Percentiles rank a stretch among this genome's conserved stretches.
phyloP scores from a whole-genome alignment of 2,329 filamentous ascomycete genomes.

The Talaromyces sp. region DNA sequence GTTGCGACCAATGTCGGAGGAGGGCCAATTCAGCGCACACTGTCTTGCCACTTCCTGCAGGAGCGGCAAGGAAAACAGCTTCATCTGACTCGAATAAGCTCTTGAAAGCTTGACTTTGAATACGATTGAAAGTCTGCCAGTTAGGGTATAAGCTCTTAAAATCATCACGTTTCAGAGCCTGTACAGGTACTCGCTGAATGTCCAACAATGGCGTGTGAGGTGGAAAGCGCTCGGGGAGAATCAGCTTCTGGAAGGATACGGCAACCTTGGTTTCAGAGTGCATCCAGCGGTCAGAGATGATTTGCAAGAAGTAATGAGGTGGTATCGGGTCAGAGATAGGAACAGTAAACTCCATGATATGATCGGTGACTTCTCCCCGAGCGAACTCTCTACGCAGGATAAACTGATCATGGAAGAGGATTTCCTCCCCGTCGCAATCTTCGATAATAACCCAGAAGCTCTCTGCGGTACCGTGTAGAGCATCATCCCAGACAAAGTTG shows the following conservation, averaged over 20 bases:
- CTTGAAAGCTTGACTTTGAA: conserved; percentile 97
- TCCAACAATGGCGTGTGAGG: conserved; percentile 89
- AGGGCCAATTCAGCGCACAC: conserved; percentile 94
- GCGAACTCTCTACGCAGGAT: conserved; percentile 87
- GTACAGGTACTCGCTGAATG: conserved; percentile 83
- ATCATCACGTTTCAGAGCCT: conserved; percentile 81
- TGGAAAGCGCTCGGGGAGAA: conserved; percentile 92
- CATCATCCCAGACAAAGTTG: conserved; percentile 93
- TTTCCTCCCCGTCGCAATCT: conserved; percentile 94
- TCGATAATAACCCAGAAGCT: conserved; percentile 97
- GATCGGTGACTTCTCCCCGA: conserved; percentile 79
- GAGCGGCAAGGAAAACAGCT: conserved; percentile 89
- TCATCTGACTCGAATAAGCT: conserved; percentile 87
- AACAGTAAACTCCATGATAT: conserved; percentile 92
- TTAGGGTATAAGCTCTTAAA: conserved; percentile 77
- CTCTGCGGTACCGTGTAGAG: conserved; percentile 81
- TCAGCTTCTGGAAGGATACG: conserved; percentile 90
- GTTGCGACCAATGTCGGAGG: conserved; percentile 77
- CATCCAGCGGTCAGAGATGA: conserved; percentile 97
- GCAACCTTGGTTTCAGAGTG: conserved; percentile 91
- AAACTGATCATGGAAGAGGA: conserved; percentile 92
- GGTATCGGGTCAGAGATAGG: conserved; percentile 97
- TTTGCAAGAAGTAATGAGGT: conserved; percentile 95
- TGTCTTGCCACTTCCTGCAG: conserved; percentile 93
- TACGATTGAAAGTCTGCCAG: conserved; percentile 90